Evolutionary conservation across 2,329 filamentous ascomycete genomes (phyloP), one percentile per base, ranked within the genome.

Genomic region (Lachnellula hyalina): DNA sequence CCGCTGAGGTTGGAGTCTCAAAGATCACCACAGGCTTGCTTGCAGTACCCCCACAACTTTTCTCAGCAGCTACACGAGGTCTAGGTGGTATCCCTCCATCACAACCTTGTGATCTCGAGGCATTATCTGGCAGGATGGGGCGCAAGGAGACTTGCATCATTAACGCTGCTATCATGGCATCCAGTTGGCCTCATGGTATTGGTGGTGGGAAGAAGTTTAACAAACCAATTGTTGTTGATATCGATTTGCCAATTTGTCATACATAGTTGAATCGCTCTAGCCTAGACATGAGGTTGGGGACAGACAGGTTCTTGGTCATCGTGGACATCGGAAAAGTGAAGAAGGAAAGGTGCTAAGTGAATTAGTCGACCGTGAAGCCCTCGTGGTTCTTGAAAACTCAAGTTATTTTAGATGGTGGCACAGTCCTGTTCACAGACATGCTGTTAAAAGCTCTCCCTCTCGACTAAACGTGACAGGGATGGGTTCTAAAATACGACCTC

Each of bases 181-280:
- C 77, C 21, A 84, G 80, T 57, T 85, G 82, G 71, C 85, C 85
- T 49, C 83, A 87, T 59, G 75, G 75, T 1, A 80, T 63, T 1
- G 78, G 75, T 1, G 82, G 82, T 15, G 28, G 28, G 28, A 88
- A 85, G 68, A 77, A 72, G 58, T 84, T 88, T 71, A 84, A 92
- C 70, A 89, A 91, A 67, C 86, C 90, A 19, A 86, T 95, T 61
- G 85, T 95, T n/a, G 84, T 96, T 12, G 89, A 96, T 67, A 66
- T 95, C 32, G 83, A 91, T 61, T 73, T 94, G 57, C 85, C 86
- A 0, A 74, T 85, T 19, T 81, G 77, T 75, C 28, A 32, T 32
- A 9, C 28, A 32, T 32, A 32, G 28, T 11, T 32, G 28, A 11
- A 11, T 11, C 9, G 28, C 9, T 32, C 28, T 9, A 32, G 1